Evolutionary conservation across 768 basidiomycete species (phyloP).

Genomic region (Neoboletus subvelutipes): DNA sequence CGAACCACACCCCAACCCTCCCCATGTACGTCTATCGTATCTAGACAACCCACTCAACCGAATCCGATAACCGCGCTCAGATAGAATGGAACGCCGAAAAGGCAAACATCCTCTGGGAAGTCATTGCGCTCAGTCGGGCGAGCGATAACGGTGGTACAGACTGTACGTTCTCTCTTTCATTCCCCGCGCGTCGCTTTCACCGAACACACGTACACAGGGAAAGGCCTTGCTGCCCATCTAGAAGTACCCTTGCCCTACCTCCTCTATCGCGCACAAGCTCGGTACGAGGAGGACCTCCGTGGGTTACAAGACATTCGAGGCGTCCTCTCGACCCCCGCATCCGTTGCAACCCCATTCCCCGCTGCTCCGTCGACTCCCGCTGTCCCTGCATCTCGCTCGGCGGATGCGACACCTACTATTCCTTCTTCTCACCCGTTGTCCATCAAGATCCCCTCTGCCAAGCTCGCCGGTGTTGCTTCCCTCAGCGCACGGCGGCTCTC

Average conservation of each 20-base stretch:
- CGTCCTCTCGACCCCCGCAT: conserved; percentile 48
- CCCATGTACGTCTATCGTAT: conserved; percentile 48
- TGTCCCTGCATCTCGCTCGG: conserved; percentile 11
- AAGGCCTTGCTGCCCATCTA: conserved; percentile 75
- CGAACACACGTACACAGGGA: conserved; percentile 52
- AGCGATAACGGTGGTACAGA: conserved; percentile 74
- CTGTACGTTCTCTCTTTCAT: conserved; percentile 49
- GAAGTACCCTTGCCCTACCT: conserved; percentile 83
- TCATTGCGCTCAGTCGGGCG: conserved; percentile 74
- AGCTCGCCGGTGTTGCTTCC: conserved; percentile 4
- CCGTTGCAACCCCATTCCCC: conserved; percentile 29
- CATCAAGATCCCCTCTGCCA: conserved; percentile 26
- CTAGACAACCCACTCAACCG: conserved; percentile 6
- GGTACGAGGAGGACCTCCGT: conserved; percentile 83
- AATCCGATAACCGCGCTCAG: conserved; percentile 37
- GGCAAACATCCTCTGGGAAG: conserved; percentile 84
- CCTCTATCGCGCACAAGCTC: conserved; percentile 77
- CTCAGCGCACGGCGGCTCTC: conserved; percentile 28
- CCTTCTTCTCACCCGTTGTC: conserved; percentile 20
- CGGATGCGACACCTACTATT: conserved; percentile 15
- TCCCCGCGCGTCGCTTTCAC: not conserved
- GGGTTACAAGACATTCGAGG: conserved; percentile 72
- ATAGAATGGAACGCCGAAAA: conserved; percentile 86
- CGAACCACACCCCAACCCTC: conserved; percentile 62
- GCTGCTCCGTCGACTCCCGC: conserved; percentile 14